A percentile compares a stretch with the other conserved stretches of the same genome.
These are phyloP conservation scores for Rhamnella rubrinervis DNA, from an alignment of 331 rosid species.

Conservation along the genomic window DNA sequence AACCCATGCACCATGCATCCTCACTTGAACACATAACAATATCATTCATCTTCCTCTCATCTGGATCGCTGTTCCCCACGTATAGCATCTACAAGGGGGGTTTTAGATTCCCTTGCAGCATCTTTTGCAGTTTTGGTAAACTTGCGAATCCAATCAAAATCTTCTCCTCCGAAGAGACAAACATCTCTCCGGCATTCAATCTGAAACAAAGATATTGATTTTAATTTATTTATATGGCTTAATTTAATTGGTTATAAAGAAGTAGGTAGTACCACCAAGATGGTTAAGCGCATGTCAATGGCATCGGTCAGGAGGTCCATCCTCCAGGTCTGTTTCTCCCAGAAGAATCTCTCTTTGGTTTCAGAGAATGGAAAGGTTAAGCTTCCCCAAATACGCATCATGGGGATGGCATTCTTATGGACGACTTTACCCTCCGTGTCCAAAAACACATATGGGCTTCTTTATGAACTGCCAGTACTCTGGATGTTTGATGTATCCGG, in stretches of 20 bases:
- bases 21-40: no score
- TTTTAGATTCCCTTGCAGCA: slow-evolving; percentile 29
- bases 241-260: no score
- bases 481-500: slow-evolving; percentile 21
- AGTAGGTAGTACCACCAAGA: slow-evolving; percentile 18
- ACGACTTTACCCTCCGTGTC: slow-evolving; percentile 29
- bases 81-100: slow-evolving; percentile 55
- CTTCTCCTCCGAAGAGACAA: slow-evolving; percentile 71
- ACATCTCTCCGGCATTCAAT: slow-evolving; percentile 42
- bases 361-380: no score
- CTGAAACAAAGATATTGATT: slow-evolving; percentile 26
- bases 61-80: slow-evolving; percentile 57
- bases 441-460: slow-evolving; percentile 31
- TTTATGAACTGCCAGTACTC: no score
- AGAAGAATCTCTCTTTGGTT: slow-evolving; percentile 25
- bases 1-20: no score
- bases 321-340: slow-evolving; percentile 31
- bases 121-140: slow-evolving; percentile 39
- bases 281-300: slow-evolving; percentile 15
- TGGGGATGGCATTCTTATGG: no score
- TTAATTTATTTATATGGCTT: background rate
- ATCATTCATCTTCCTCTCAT: slow-evolving; percentile 31
- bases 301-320: slow-evolving; percentile 27
- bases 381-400: no score
- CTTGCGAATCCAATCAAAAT: slow-evolving; percentile 54